Evolutionary conservation across 2,329 filamentous ascomycete genomes (phyloP).

Genomic region (Aspergillus luchuensis): DNA sequence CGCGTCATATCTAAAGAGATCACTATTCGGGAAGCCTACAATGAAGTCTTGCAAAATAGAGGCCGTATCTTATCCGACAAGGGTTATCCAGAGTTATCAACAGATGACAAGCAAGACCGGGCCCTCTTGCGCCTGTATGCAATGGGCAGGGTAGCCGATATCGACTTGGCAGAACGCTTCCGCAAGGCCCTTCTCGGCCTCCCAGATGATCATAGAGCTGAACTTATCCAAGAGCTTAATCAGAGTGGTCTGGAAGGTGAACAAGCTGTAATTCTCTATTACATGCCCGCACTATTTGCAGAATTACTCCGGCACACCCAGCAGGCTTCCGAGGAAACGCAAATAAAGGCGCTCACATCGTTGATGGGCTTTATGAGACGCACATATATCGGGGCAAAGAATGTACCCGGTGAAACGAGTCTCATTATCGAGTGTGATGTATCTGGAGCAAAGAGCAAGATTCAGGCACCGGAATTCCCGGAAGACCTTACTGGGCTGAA

Average conservation of each 20-base stretch:
- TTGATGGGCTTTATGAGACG: constrained; percentile 10
- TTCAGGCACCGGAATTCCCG: neutral
- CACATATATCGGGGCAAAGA: neutral
- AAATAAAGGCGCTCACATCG: constrained; percentile 2
- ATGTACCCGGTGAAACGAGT: neutral
- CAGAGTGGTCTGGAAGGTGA: neutral
- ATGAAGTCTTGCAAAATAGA: constrained; percentile 4
- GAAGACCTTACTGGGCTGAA: neutral
- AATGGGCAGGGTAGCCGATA: constrained; percentile 12
- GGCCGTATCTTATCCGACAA: neutral
- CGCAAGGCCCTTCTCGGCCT: constrained; percentile 3
- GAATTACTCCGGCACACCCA: neutral
- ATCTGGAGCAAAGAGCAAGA: neutral
- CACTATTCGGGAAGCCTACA: constrained; percentile 2
- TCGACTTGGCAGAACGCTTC: neutral
- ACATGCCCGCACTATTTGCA: constrained; percentile 11
- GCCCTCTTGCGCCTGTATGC: constrained; percentile 9
- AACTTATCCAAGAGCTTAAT: constrained; percentile 3
- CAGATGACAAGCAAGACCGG: neutral
- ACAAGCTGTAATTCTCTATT: constrained; percentile 11
- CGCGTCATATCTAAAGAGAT: neutral
- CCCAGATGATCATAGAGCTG: neutral
- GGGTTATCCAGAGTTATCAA: neutral
- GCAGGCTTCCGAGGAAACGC: neutral
- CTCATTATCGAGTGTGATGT: constrained; percentile 5